Base-by-base conservation (phyloP, 225 moss, liverwort and hornwort genomes). In the Pleurozium schreberi region DNA sequence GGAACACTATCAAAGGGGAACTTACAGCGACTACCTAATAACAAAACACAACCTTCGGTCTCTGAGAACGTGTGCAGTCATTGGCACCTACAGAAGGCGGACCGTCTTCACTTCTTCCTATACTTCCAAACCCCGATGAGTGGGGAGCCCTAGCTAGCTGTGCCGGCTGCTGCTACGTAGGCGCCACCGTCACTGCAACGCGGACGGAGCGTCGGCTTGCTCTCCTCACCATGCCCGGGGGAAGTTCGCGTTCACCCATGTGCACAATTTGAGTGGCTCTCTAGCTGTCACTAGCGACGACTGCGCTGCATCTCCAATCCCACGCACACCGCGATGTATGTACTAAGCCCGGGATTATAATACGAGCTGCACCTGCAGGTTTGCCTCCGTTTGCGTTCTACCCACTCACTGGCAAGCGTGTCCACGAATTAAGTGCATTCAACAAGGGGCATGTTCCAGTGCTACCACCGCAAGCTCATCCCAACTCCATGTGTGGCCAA, bases 31-130 rank as follows among this genome's bases (percentile, higher is more conserved):
- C 91, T 91, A 88, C 87, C 91, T 92, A 79, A 93, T 90, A 64
- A 93, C 93, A 70, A 91, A 90, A 73, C 90, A 91, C 84, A 91
- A 86, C 91, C 91, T 89, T 84, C 93, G 67, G 66, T 78, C 91
- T 45, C 90, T 89, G 84, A 92, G 86, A 85, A 90, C 82, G 88
- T 75, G 91, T 38, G 88, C 88, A 91, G 91, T 90, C 93, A 93
- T 93, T 91, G 91, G 92, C 92, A 91, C 89, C 86, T 62, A 64
- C 75, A 88, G 85, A 80, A 53, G 59, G 78, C 62, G 59, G 42
- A 77, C 63, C 86, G 86, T 86, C 77, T 40, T 38, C 43, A 14
- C 70, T 42, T 22, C 85, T 59, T 47, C n/a, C 81, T 81, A 75
- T 36, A 79, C 57, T 57, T n/a, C 64, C 45, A 40, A 53, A 64